Percentiles rank a stretch among this genome's conserved stretches.
These are phyloP conservation scores for Cardamine chenopodiifolia DNA, from an alignment of 345 rosid genomes.

Conservation along the genomic window DNA sequence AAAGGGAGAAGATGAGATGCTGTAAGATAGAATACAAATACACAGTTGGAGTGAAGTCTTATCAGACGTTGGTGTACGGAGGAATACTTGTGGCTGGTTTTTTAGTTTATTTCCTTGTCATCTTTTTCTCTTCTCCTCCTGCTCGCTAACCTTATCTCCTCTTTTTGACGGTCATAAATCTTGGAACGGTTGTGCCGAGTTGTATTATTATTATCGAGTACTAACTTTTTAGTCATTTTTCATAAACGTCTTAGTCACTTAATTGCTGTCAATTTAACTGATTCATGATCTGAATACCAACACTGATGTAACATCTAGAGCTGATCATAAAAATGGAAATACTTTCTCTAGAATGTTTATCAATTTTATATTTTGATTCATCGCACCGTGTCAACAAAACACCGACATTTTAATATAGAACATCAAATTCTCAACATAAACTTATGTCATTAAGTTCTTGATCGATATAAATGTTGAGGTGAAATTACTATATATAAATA, in stretches of 20 bases:
- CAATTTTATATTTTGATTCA: not conserved
- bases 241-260: too few species aligned
- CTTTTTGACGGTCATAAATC: not conserved
- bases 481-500: too few species aligned
- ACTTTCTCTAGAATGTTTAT: not conserved
- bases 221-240: too few species aligned
- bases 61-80: constrained; percentile 84
- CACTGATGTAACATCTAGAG: not conserved
- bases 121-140: constrained; percentile 91
- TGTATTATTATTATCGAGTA: not conserved
- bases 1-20: constrained; percentile 84
- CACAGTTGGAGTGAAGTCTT: constrained; percentile 62
- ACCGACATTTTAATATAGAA: too few species aligned
- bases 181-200: not conserved
- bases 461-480: too few species aligned
- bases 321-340: not conserved
- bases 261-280: not conserved
- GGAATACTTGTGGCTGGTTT: constrained; percentile 91
- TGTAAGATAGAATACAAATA: constrained; percentile 79
- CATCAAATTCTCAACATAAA: too few species aligned
- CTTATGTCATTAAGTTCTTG: too few species aligned
- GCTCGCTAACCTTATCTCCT: constrained; percentile 52
- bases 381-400: too few species aligned
- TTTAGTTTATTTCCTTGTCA: constrained; percentile 79
- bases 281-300: not conserved